A percentile compares a stretch with the other conserved stretches of the same genome.
phyloP scores from a whole-genome alignment of 768 basidiomycete genomes.

The Psilocybe cyanescens region DNA sequence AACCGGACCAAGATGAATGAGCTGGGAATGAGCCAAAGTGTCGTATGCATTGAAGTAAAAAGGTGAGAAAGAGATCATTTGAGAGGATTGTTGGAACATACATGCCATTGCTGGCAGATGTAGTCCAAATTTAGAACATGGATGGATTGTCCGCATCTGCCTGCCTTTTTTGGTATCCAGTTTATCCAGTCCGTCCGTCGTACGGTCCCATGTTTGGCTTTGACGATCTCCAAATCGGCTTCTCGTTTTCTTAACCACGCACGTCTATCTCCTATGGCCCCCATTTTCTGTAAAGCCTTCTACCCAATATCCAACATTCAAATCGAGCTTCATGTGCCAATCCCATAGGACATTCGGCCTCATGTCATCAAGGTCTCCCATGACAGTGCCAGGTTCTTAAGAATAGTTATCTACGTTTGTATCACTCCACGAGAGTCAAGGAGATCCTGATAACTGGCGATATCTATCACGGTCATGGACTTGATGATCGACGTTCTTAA shows the following conservation, averaged over 20 bases:
- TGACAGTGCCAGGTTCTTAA: neutral
- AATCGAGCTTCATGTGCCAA: neutral
- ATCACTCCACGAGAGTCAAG: constrained; percentile 13
- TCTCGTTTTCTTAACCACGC: constrained; percentile 4
- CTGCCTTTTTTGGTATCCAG: neutral
- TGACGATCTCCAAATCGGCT: neutral
- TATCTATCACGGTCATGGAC: constrained; percentile 6
- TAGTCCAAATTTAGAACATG: constrained; percentile 4
- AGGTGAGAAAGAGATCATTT: constrained; percentile 13
- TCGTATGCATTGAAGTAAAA: constrained; percentile 20
- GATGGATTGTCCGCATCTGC: neutral
- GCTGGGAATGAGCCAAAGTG: neutral
- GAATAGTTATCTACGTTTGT: neutral
- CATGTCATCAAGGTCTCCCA: neutral
- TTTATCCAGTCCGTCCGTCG: neutral
- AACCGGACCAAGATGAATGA: neutral
- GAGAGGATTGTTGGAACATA: constrained; percentile 14
- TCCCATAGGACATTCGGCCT: neutral
- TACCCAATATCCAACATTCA: neutral
- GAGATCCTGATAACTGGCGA: constrained; percentile 2
- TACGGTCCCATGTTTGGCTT: neutral
- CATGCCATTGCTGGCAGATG: constrained; percentile 18
- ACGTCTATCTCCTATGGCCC: neutral
- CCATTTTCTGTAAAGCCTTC: neutral
- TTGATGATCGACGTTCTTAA: neutral